A percentile compares a stretch with the other conserved stretches of the same genome.
phyloP scores from a whole-genome alignment of 176 grass and related monocot species.

The Paspalum vaginatum region DNA sequence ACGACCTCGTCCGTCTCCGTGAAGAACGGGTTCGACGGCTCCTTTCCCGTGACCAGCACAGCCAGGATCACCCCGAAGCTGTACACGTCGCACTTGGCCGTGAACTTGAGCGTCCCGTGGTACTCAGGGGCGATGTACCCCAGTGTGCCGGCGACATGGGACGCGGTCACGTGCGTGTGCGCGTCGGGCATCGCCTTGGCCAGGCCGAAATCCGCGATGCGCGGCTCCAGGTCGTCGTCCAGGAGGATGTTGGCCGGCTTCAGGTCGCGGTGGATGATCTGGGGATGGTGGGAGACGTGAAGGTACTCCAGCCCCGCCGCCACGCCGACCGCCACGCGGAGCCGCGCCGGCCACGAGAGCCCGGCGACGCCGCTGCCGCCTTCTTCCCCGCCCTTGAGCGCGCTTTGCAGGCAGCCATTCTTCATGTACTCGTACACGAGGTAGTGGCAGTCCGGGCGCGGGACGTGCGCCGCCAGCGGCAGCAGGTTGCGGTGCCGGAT shows the following conservation, averaged over 20 bases:
- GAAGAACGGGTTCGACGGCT: slow-evolving; percentile 76
- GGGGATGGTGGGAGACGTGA: slow-evolving; percentile 64
- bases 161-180: slow-evolving; percentile 53
- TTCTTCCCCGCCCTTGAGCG: slow-evolving; percentile 14
- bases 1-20: slow-evolving; percentile 57
- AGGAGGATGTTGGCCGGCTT: slow-evolving; percentile 94
- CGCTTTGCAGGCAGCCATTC: slow-evolving; percentile 69
- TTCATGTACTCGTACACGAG: slow-evolving; percentile 95
- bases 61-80: slow-evolving; percentile 92
- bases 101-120: slow-evolving; percentile 73
- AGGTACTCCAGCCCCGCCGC: slow-evolving; percentile 85
- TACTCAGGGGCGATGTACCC: slow-evolving; percentile 97
- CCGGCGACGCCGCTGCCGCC: not conserved
- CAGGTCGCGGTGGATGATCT: slow-evolving; percentile 84
- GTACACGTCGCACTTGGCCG: slow-evolving; percentile 84
- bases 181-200: slow-evolving; percentile 69
- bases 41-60: slow-evolving; percentile 75
- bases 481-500: slow-evolving; percentile 91
- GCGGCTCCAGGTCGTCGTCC: slow-evolving; percentile 73
- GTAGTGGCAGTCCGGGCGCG: slow-evolving; percentile 73
- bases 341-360: slow-evolving; percentile 62
- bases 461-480: slow-evolving; percentile 70
- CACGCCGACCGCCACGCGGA: slow-evolving; percentile 63
- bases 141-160: slow-evolving; percentile 66
- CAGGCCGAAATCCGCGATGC: slow-evolving; percentile 85